These are phyloP conservation scores for Didymella segeticola DNA, from an alignment of 2,329 filamentous ascomycete genomes.

Conservation along the genomic window DNA sequence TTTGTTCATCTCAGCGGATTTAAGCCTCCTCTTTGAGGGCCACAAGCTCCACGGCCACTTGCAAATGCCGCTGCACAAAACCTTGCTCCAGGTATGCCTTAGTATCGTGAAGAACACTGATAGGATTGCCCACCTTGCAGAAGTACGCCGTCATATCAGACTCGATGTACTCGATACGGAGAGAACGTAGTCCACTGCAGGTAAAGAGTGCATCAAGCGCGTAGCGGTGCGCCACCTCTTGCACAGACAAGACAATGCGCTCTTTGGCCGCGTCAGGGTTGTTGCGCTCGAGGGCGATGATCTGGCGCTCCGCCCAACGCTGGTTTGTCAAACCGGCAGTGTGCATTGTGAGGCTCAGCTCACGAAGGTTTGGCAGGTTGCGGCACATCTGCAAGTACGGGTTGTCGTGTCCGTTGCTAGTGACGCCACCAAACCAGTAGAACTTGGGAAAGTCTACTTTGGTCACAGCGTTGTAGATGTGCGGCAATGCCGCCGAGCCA, in stretches of 20 bases:
- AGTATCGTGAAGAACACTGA: conserved; percentile 2
- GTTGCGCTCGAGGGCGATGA: conserved; percentile 77
- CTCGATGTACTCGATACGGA: conserved; percentile 81
- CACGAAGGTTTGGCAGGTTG: conserved; percentile 80
- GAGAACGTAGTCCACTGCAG: conserved; percentile 70
- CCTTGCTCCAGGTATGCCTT: conserved; percentile 6
- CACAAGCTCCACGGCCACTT: background rate
- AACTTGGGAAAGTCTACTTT: conserved; percentile 54
- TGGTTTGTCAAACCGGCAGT: conserved; percentile 79
- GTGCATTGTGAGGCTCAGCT: conserved; percentile 79
- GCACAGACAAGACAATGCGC: conserved; percentile 76
- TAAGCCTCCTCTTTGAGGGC: background rate
- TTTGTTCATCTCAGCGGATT: background rate
- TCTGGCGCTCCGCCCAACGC: conserved; percentile 61
- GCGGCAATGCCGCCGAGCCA: conserved; percentile 3
- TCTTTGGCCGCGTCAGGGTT: conserved; percentile 78
- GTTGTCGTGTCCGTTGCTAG: conserved; percentile 85
- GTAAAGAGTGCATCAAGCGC: conserved; percentile 73
- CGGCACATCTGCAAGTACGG: conserved; percentile 88
- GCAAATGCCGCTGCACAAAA: conserved; percentile 4
- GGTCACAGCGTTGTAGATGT: conserved; percentile 29
- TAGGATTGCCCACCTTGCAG: conserved; percentile 55
- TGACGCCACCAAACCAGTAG: conserved; percentile 65
- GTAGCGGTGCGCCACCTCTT: conserved; percentile 84
- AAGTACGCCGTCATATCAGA: conserved; percentile 66